Base-by-base conservation (phyloP, 192 early-diverging fungal genomes). In the Geranomyces variabilis region DNA sequence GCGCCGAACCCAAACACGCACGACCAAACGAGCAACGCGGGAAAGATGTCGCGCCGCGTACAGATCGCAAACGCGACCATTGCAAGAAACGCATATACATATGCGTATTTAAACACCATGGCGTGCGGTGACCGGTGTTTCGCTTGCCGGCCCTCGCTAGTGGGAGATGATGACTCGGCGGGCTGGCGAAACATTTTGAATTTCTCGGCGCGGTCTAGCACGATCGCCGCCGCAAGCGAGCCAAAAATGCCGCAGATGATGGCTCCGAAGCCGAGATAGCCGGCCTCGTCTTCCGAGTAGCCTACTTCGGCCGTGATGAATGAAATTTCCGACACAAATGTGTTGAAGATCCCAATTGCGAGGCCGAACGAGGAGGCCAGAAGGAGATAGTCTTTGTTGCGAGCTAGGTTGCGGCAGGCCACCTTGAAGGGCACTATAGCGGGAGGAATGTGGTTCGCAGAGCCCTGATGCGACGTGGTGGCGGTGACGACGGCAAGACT, bases 201-300 rank as follows among this genome's bases (percentile, higher is more conserved):
- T 21, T 29, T 19, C 9, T 64, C 15, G 14, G 63, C 15, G 6
- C 36, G 26, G 66, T 68, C 66, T 5, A 68, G 48, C 10, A 56
- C 17, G 7, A 68, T 24, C n/a, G 66, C 21, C 12, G 66, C 66
- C 5, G 29, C 51, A 15, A 68, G 49, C 55, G 66, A 68, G 57
- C 66, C 66, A 31, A 68, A 33, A 1, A 68, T 68, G 24, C 66
- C 66, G 49, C 47, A 51, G 17, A 68, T 51, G 29, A 68, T 68
- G 0, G 66, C 55, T 10, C 30, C 66, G 30, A 68, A 68, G 14
- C 66, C 66, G 28, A 68, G 28, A 34, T 68, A 68, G n/a, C 64
- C 64, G 9, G 64, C 64, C 47, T 66, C 64, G 47, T 66, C 64
- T 47, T 43, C 34, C 43, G 44, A 29, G 44, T 66, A 66, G n/a